A percentile compares a stretch with the other conserved stretches of the same genome.
Conservation (phyloP, 495 filamentous ascomycete genomes). For the Beverwykella pulmonaria region DNA sequence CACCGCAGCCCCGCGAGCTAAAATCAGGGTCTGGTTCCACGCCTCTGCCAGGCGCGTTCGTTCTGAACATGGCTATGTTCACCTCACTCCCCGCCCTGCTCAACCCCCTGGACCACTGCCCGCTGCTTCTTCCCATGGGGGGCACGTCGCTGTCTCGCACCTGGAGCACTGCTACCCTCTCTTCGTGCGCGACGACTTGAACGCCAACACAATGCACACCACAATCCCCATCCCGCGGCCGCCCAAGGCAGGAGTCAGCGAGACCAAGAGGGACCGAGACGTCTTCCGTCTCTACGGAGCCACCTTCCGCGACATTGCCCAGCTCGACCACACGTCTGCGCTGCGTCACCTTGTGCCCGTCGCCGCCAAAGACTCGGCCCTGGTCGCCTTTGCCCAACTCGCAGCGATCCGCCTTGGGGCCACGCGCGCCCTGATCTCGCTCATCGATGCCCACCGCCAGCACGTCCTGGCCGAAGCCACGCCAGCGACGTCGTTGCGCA, state of each 20-base stretch:
- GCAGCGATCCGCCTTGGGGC: slow-evolving; percentile 16
- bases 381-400: slow-evolving; percentile 24
- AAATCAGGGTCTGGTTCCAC: no score
- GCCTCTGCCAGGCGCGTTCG: no score
- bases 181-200: neutral
- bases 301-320: slow-evolving; percentile 15
- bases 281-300: slow-evolving; percentile 19
- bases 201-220: neutral
- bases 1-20: no score
- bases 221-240: neutral
- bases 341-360: slow-evolving; percentile 12
- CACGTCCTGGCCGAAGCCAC: slow-evolving; percentile 30
- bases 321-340: slow-evolving; percentile 1
- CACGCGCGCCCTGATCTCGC: slow-evolving; percentile 17
- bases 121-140: neutral
- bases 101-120: no score
- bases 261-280: slow-evolving; percentile 19
- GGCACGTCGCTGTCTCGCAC: neutral
- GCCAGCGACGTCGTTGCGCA: slow-evolving; percentile 4
- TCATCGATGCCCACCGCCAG: slow-evolving; percentile 25
- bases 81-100: no score
- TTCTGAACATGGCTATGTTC: no score
- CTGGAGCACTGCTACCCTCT: neutral
- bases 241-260: slow-evolving; percentile 9
- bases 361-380: slow-evolving; percentile 12